These are phyloP conservation scores for Keqinozyma sinolaborantium DNA, from an alignment of 1,139 yeast genomes.

Conservation along the genomic window DNA sequence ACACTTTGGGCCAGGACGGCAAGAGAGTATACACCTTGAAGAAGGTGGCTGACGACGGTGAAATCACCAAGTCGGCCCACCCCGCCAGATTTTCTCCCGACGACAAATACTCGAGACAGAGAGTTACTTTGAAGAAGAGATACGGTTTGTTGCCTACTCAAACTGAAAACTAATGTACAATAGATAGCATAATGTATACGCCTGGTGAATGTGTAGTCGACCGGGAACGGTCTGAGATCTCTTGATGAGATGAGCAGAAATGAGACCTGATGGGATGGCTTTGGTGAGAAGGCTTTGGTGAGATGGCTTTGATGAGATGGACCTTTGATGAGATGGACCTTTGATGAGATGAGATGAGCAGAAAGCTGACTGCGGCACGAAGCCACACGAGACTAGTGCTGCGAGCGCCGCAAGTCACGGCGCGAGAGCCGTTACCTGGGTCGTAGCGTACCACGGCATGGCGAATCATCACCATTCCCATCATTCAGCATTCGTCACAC, in stretches of 20 bases:
- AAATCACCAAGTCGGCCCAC: constrained; percentile 97
- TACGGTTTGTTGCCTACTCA: constrained; percentile 87
- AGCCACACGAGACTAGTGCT: too few species aligned
- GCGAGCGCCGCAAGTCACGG: too few species aligned
- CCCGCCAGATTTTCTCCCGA: constrained; percentile 99
- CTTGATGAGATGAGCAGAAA: background rate
- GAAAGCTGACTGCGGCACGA: too few species aligned
- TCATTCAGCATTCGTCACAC: too few species aligned
- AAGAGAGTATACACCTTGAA: constrained; percentile 92
- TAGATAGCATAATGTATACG: background rate
- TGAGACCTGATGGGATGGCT: background rate
- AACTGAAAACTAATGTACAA: constrained; percentile 9
- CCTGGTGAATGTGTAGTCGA: background rate
- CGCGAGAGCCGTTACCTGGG: too few species aligned
- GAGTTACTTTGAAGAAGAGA: constrained; percentile 97
- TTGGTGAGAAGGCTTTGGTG: too few species aligned
- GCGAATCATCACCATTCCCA: too few species aligned
- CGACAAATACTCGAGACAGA: constrained; percentile 97
- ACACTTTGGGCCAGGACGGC: constrained; percentile 91
- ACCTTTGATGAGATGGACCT: too few species aligned
- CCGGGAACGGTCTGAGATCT: background rate
- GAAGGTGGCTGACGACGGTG: constrained; percentile 78
- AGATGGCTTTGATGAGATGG: too few species aligned
- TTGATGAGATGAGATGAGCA: too few species aligned
- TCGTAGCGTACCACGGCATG: too few species aligned